Percentiles rank a stretch among this genome's conserved stretches.
Conservation (phyloP, 495 filamentous ascomycete species). For the Aspergillus bridgeri region DNA sequence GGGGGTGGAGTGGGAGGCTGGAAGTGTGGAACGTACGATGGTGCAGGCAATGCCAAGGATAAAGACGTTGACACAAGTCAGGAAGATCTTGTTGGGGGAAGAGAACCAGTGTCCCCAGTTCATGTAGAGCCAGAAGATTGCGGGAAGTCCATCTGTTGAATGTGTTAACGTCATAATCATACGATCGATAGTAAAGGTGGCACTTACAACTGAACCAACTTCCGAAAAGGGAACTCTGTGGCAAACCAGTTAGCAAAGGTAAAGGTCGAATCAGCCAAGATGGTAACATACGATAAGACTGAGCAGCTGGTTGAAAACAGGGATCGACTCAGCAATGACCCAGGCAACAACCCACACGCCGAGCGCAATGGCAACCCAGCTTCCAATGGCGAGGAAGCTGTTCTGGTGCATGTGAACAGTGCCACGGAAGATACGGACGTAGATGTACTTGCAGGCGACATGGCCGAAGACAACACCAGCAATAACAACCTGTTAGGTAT, state of each 20-base stretch:
- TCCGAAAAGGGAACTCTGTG: constrained; percentile 34
- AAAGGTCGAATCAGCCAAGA: too few relatives aligned
- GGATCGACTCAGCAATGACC: constrained; percentile 69
- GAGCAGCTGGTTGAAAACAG: constrained; percentile 66
- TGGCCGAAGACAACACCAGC: constrained; percentile 69
- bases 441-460: constrained; percentile 61
- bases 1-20: not conserved
- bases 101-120: constrained; percentile 31
- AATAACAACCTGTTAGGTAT: constrained; percentile 38
- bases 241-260: too few relatives aligned
- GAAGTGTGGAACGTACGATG: constrained; percentile 27
- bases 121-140: constrained; percentile 44
- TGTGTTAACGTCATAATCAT: not conserved
- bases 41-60: constrained; percentile 30
- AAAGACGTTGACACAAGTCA: constrained; percentile 30
- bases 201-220: constrained; percentile 39
- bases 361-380: constrained; percentile 58
- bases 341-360: constrained; percentile 62
- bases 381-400: constrained; percentile 44
- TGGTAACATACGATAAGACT: constrained; percentile 33
- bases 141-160: constrained; percentile 26
- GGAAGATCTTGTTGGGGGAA: constrained; percentile 30
- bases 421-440: constrained; percentile 56
- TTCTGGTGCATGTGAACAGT: constrained; percentile 59
- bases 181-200: not conserved